Conservation (phyloP, 1,284 basidiomycete species). For the Wallemia hederae region DNA sequence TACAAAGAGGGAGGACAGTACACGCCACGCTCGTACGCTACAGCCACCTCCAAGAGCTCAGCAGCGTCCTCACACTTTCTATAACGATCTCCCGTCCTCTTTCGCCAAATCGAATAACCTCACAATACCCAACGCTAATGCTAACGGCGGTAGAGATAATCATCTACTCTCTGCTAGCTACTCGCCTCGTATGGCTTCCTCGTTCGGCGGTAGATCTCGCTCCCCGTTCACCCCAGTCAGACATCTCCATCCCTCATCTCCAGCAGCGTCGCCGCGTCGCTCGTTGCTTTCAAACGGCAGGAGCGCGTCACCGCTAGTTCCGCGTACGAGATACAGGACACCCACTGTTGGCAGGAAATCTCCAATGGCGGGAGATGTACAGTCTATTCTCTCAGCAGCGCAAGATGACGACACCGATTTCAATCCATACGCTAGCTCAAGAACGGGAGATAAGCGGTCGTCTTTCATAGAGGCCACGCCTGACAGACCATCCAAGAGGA, state of each 20-base stretch:
- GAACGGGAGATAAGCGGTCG: not conserved
- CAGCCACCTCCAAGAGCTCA: not conserved
- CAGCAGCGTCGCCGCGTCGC: not conserved
- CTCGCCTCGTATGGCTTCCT: not conserved
- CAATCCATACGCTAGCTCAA: not conserved
- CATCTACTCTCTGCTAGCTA: not conserved
- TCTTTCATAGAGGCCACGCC: not conserved
- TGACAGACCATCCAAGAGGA: not conserved
- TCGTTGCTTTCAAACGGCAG: not conserved
- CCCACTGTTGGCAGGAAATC: not conserved
- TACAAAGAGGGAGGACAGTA: not conserved
- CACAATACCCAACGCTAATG: not conserved
- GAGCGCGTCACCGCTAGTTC: not conserved
- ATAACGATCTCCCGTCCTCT: not conserved
- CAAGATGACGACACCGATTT: not conserved
- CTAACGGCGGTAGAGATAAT: not conserved
- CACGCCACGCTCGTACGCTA: not conserved
- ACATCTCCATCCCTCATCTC: not conserved
- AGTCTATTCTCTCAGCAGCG: not conserved
- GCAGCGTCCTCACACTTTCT: not conserved
- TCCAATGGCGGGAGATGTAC: not conserved
- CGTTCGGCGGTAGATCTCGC: not conserved
- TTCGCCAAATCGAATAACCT: not conserved
- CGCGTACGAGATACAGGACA: not conserved
- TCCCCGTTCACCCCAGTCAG: not conserved